Evolutionary conservation across 257 asterid genomes (phyloP).

Genomic region (Cinchona pubescens): DNA sequence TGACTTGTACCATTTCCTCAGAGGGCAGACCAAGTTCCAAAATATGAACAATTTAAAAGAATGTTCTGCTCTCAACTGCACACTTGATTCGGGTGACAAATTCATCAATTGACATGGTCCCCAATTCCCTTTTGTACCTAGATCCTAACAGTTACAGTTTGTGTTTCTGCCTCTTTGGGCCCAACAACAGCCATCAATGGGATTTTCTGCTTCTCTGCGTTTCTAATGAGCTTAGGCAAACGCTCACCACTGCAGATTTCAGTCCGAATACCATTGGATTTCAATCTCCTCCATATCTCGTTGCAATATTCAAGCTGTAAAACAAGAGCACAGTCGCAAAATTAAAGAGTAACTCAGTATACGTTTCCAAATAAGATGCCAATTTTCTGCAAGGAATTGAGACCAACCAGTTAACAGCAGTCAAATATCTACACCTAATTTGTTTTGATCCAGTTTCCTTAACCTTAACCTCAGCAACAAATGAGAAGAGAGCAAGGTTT

Average conservation of each 20-base stretch:
- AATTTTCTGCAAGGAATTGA: too few relatives aligned
- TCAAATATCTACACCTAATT: background rate
- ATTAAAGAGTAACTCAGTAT: background rate
- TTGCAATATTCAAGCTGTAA: constrained; percentile 77
- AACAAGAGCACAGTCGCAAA: background rate
- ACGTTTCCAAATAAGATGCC: background rate
- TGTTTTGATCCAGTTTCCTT: background rate
- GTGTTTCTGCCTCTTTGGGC: constrained; percentile 68
- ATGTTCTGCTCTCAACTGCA: constrained; percentile 61
- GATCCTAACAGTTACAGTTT: constrained; percentile 73
- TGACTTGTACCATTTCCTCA: background rate
- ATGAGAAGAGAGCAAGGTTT: too few relatives aligned
- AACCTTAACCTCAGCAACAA: background rate
- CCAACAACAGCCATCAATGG: constrained; percentile 97
- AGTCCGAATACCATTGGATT: constrained; percentile 59
- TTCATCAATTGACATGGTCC: constrained; percentile 69
- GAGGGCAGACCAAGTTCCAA: background rate
- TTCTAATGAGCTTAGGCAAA: constrained; percentile 80
- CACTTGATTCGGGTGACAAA: constrained; percentile 45
- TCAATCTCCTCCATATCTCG: constrained; percentile 53
- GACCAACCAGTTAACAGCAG: background rate
- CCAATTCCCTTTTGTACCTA: constrained; percentile 80
- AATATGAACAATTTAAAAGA: constrained; percentile 25
- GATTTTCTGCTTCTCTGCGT: constrained; percentile 76
- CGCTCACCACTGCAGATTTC: constrained; percentile 84